Conservation (phyloP, 306 rosid genomes). For the Vachellia pachyceras region DNA sequence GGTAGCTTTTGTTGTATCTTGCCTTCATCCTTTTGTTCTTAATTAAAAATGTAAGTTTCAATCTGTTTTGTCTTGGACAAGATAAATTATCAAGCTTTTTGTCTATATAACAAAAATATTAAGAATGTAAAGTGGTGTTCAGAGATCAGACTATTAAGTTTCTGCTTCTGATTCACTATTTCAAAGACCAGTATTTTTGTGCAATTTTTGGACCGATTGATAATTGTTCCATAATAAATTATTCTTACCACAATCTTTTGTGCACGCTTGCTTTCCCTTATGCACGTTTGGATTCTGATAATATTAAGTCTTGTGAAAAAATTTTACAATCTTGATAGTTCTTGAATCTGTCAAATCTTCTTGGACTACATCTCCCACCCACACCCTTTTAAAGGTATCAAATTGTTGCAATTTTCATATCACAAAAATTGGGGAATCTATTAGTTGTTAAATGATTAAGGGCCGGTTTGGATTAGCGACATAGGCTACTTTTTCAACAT, state of each 20-base stretch:
- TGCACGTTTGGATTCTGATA: not conserved
- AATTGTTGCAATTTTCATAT: not conserved
- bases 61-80: not conserved
- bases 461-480: too few species aligned
- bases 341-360: not conserved
- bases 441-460: not conserved
- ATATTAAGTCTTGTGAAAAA: not conserved
- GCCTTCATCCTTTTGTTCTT: constrained; percentile 30
- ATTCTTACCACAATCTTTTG: not conserved
- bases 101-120: constrained; percentile 3
- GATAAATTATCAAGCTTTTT: constrained; percentile 5
- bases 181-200: constrained; percentile 19
- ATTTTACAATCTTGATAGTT: not conserved
- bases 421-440: not conserved
- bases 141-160: constrained; percentile 18
- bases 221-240: not conserved
- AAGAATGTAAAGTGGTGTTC: constrained; percentile 20
- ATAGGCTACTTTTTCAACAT: too few species aligned
- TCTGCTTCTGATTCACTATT: constrained; percentile 6
- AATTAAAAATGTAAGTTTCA: not conserved
- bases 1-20: constrained; percentile 33
- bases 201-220: constrained; percentile 10
- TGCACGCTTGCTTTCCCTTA: not conserved
- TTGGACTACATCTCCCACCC: not conserved
- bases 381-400: constrained; percentile 5